Evolutionary conservation across 1,284 basidiomycete species (phyloP).

Genomic region (Moniliella sp.): DNA sequence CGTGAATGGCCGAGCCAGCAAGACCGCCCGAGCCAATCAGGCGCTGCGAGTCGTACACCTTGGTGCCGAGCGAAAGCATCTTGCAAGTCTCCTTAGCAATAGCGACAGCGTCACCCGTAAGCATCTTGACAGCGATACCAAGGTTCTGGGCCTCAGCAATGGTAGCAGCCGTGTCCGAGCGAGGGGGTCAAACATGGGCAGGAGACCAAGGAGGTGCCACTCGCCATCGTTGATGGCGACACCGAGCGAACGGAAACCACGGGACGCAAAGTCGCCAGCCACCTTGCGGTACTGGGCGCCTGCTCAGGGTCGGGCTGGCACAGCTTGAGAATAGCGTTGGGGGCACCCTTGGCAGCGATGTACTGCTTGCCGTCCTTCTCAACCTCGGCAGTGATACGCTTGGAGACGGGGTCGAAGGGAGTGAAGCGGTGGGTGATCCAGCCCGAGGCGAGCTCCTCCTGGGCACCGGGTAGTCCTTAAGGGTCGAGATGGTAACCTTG

Average conservation of each 20-base stretch:
- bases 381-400: constrained; percentile 43
- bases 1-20: constrained; percentile 40
- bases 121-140: constrained; percentile 43
- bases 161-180: constrained; percentile 40
- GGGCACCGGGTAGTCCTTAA: constrained; percentile 41
- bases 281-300: constrained; percentile 37
- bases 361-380: constrained; percentile 40
- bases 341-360: constrained; percentile 44
- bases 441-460: constrained; percentile 38
- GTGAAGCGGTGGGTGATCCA: constrained; percentile 42
- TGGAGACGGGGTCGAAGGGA: constrained; percentile 43
- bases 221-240: constrained; percentile 42
- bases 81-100: constrained; percentile 43
- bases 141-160: constrained; percentile 41
- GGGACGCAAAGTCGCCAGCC: constrained; percentile 38
- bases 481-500: constrained; percentile 42
- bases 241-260: constrained; percentile 42
- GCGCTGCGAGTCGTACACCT: constrained; percentile 42
- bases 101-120: constrained; percentile 43
- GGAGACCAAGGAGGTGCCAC: constrained; percentile 39
- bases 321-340: constrained; percentile 42
- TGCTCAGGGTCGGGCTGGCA: constrained; percentile 36
- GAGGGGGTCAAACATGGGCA: constrained; percentile 41
- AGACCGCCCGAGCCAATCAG: constrained; percentile 40
- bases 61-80: constrained; percentile 39